Base-by-base conservation (phyloP, 805 yeast genomes). In the Candida piceae region DNA sequence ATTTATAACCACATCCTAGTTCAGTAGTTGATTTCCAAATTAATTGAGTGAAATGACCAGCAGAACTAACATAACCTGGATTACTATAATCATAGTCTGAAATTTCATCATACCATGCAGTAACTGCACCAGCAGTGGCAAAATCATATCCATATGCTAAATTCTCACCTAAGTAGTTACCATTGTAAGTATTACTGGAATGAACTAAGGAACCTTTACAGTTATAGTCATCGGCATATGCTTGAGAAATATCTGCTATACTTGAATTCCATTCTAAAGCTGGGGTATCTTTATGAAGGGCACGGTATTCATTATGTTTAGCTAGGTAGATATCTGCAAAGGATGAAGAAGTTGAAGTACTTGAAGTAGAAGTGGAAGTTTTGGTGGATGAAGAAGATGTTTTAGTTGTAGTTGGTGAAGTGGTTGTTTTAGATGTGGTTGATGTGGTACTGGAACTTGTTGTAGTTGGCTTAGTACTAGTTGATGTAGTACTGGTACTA, bases 11-110 rank as follows among this genome's bases (percentile, higher is more conserved):
- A 64, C 95, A 85, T 15, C 94, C 95, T 12, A 85, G 39, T 45
- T 67, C 57, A 8, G 77, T 67, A 21, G 85, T 65, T 19, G 64
- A 57, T 45, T 68, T 71, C 95, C 95, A 85, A 22, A 85, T 75
- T 31, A 85, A 64, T 58, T 84, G 93, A 16, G 94, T 83, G 63
- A 84, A 86, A 60, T 86, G 95, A 32, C 90, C 90, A 30, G 88
- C 76, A 10, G 62, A 51, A 21, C 53, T 63, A 30, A 67, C 49
- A 59, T 65, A 72, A 2, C 61, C 65, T 22, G 79, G 77, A 46
- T 63, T 64, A 19, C 68, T 53, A 61, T 69, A 77, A 53, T 71
- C 62, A 64, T 80, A 83, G 6, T 54, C 34, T 31, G 50, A 39
- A 37, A 77, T 70, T 58, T 84, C 94, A 44, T 71, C 65, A 64